These are phyloP conservation scores for Agrocybe chaxingu DNA, from an alignment of 768 basidiomycete species.

Conservation along the genomic window DNA sequence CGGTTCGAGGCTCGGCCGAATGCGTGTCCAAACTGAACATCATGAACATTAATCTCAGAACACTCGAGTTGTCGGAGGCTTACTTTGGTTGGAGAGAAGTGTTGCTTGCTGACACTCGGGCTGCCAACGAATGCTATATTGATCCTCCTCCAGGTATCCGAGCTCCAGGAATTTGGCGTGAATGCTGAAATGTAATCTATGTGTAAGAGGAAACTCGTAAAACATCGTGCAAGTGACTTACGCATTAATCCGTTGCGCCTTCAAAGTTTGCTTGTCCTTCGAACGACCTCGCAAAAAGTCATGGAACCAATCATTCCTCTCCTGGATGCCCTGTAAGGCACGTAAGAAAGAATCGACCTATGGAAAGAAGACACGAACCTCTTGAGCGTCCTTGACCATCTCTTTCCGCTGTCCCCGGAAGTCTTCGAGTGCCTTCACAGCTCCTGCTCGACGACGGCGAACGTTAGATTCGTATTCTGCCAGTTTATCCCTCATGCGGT, in stretches of 20 bases:
- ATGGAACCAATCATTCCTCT: too few relatives aligned
- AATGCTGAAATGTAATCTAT: neutral
- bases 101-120: constrained; percentile 1
- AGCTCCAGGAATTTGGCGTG: constrained; percentile 1
- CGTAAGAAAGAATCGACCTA: too few relatives aligned
- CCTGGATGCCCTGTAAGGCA: too few relatives aligned
- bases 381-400: constrained; percentile 12
- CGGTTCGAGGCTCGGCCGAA: constrained; percentile 5
- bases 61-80: neutral
- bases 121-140: neutral
- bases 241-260: too few relatives aligned
- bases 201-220: too few relatives aligned
- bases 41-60: neutral
- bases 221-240: too few relatives aligned
- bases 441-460: constrained; percentile 13
- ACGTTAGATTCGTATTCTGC: constrained; percentile 10
- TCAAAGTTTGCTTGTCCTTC: too few relatives aligned
- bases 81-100: constrained; percentile 26
- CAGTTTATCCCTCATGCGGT: constrained; percentile 13
- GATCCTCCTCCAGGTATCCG: constrained; percentile 5
- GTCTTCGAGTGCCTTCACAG: constrained; percentile 19
- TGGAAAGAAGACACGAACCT: constrained; percentile 1
- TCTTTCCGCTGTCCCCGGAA: constrained; percentile 16
- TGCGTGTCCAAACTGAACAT: constrained; percentile 2
- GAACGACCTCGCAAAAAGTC: too few relatives aligned